phyloP scores from a whole-genome alignment of 2,329 filamentous ascomycete species.

The Beauveria brongniartii region DNA sequence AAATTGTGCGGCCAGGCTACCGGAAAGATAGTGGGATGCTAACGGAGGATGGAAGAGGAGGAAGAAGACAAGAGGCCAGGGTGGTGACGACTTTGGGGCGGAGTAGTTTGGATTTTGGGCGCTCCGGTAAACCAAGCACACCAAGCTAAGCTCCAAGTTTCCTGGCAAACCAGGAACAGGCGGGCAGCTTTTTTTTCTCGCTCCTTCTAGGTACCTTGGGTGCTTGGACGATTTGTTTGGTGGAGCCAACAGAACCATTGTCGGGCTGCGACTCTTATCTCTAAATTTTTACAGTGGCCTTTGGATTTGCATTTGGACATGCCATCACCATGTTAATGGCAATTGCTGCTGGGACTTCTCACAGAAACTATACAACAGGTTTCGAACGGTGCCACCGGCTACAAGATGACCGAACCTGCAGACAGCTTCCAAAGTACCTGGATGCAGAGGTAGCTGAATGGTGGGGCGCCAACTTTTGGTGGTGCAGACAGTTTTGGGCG shows the following conservation, averaged over 20 bases:
- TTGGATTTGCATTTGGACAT: no score
- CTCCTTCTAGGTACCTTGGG: background rate
- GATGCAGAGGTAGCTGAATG: background rate
- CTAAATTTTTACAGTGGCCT: no score
- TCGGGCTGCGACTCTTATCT: no score
- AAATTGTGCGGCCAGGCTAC: background rate
- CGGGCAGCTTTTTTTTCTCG: background rate
- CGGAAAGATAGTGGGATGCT: background rate
- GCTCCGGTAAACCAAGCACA: background rate
- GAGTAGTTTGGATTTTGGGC: background rate
- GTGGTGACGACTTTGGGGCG: conserved; percentile 7
- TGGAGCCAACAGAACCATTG: no score
- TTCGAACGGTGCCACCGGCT: no score
- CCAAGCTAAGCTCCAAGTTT: background rate
- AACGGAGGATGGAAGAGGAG: background rate
- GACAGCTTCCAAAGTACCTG: no score
- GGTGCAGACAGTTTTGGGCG: background rate
- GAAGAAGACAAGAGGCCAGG: conserved; percentile 1
- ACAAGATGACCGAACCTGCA: no score
- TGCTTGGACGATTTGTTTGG: no score
- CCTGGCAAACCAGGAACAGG: background rate
- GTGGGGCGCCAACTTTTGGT: background rate
- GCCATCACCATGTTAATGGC: no score
- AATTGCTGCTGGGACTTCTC: no score
- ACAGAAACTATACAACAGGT: no score